Conservation (phyloP, 2,329 filamentous ascomycete species). For the Hypoxylon sp. region DNA sequence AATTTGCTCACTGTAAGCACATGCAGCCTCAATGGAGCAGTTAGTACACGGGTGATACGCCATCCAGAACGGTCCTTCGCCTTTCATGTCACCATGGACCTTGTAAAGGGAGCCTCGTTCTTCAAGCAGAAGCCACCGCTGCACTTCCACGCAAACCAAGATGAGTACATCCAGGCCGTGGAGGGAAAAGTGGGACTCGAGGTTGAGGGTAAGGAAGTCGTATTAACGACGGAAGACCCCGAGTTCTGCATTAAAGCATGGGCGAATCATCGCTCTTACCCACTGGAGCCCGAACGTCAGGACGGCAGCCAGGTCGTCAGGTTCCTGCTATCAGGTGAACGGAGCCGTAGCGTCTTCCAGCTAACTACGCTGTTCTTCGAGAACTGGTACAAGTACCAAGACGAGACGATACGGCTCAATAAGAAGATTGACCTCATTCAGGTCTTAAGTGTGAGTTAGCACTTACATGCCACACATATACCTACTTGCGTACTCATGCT, state of each 20-base stretch:
- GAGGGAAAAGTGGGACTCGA: not conserved
- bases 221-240: not conserved
- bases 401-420: constrained; percentile 18
- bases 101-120: not conserved
- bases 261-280: not conserved
- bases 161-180: not conserved
- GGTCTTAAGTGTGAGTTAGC: constrained; percentile 30
- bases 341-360: not conserved
- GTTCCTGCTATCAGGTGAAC: not conserved
- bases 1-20: not conserved
- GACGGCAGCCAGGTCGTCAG: not conserved
- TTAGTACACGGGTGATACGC: not conserved
- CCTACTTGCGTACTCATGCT: not conserved
- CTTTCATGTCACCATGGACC: not conserved
- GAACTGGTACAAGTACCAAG: constrained; percentile 46
- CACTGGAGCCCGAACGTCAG: not conserved
- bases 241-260: not conserved
- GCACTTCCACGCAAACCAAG: not conserved
- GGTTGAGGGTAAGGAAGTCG: not conserved
- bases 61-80: not conserved
- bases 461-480: no score
- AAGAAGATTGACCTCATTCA: constrained; percentile 28
- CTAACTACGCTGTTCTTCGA: constrained; percentile 35
- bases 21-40: not conserved
- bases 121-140: not conserved